A percentile compares a stretch with the other conserved stretches of the same genome.
phyloP scores from a whole-genome alignment of 257 asterid species.

The Rehmannia glutinosa region DNA sequence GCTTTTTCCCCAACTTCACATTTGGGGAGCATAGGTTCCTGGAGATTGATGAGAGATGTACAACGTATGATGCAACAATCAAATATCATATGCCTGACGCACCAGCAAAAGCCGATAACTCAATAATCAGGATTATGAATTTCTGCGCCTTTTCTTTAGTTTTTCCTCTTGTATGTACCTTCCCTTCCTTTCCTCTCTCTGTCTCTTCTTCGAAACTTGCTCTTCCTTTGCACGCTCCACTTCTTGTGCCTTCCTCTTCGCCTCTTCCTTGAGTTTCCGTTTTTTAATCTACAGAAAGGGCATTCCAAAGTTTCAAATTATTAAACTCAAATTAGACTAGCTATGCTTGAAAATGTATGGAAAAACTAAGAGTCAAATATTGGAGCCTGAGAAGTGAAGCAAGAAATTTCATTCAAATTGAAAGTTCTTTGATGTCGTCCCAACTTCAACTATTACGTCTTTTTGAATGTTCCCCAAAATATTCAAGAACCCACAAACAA shows the following conservation, averaged over 20 bases:
- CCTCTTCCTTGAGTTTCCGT: slow-evolving; percentile 58
- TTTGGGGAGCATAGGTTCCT: too few relatives aligned
- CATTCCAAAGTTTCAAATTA: slow-evolving; percentile 1
- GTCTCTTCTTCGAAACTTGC: slow-evolving; percentile 66
- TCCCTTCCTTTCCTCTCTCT: slow-evolving; percentile 79
- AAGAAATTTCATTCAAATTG: neutral
- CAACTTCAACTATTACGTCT: too few relatives aligned
- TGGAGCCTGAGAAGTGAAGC: neutral
- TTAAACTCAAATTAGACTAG: neutral
- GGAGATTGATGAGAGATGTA: neutral
- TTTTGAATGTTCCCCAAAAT: too few relatives aligned
- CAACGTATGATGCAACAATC: neutral
- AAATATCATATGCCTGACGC: neutral
- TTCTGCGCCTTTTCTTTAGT: slow-evolving; percentile 53
- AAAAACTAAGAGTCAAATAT: neutral
- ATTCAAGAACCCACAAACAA: too few relatives aligned
- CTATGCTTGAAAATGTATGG: neutral
- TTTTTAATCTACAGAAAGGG: slow-evolving; percentile 44
- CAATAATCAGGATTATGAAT: slow-evolving; percentile 22
- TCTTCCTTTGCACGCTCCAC: slow-evolving; percentile 72
- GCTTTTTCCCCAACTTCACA: too few relatives aligned
- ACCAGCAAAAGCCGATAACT: neutral
- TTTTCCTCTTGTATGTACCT: slow-evolving; percentile 75
- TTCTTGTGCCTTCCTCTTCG: slow-evolving; percentile 55
- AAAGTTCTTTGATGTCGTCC: too few relatives aligned